Percentiles rank a stretch among this genome's conserved stretches.
phyloP scores from a whole-genome alignment of 768 basidiomycete species.

The Cystofilobasidium macerans region DNA sequence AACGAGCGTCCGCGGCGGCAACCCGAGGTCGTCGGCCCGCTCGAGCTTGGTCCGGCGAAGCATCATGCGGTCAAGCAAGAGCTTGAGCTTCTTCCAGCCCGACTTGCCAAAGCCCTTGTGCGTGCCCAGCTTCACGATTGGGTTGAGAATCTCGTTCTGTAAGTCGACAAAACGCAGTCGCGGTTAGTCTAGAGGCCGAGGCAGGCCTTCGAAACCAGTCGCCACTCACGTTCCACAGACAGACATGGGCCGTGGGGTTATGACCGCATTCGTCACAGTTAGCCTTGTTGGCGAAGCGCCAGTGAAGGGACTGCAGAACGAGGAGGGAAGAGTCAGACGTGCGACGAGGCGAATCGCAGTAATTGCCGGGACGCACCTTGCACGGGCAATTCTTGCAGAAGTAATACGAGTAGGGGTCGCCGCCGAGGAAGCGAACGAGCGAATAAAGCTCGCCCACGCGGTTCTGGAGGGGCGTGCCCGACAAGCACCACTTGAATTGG shows the following conservation, averaged over 20 bases:
- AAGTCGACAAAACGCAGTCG: not conserved
- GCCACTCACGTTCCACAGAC: conserved; percentile 52
- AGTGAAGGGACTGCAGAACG: conserved; percentile 56
- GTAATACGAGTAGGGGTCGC: conserved; percentile 81
- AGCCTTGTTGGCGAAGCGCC: conserved; percentile 73
- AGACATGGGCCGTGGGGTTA: conserved; percentile 49
- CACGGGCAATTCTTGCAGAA: conserved; percentile 90
- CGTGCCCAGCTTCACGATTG: conserved; percentile 49
- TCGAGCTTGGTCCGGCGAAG: conserved; percentile 55
- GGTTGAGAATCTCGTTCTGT: conserved; percentile 91
- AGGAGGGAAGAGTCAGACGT: not conserved
- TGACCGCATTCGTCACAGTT: conserved; percentile 57
- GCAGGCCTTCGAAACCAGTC: too few species aligned
- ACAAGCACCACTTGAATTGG: conserved; percentile 85
- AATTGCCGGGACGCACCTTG: conserved; percentile 43
- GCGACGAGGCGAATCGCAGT: not conserved
- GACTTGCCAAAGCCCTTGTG: conserved; percentile 12
- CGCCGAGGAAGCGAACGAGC: conserved; percentile 75
- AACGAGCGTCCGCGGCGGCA: conserved; percentile 82
- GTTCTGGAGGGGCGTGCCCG: conserved; percentile 53
- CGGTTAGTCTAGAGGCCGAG: too few species aligned
- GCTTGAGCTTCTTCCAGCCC: conserved; percentile 32
- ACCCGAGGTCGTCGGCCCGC: conserved; percentile 87
- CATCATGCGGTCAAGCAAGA: conserved; percentile 90
- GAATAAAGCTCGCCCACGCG: conserved; percentile 98